These are phyloP conservation scores for Alternaria postmessia DNA, from an alignment of 2,329 filamentous ascomycete genomes.

Conservation along the genomic window DNA sequence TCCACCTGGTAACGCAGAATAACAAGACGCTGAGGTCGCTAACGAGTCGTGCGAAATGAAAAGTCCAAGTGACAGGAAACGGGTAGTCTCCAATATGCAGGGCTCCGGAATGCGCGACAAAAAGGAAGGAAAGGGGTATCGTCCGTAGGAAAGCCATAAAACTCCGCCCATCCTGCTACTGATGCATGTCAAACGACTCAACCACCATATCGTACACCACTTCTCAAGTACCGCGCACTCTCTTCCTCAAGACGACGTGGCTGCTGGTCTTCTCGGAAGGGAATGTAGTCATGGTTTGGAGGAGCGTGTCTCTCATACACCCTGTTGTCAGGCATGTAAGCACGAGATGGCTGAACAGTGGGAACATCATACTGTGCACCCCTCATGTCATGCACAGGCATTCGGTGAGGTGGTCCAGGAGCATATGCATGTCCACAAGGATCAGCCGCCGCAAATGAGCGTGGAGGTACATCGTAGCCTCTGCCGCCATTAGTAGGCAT, in stretches of 20 bases:
- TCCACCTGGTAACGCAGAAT: slow-evolving; percentile 3
- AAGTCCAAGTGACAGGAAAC: slow-evolving; percentile 4
- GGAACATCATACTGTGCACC: slow-evolving; percentile 27
- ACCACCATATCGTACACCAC: slow-evolving; percentile 22
- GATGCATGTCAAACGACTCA: slow-evolving; percentile 20
- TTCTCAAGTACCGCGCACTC: slow-evolving; percentile 18
- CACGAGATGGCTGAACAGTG: slow-evolving; percentile 16
- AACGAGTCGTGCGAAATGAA: not conserved
- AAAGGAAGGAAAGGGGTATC: slow-evolving; percentile 38
- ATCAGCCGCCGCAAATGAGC: slow-evolving; percentile 12
- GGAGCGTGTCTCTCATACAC: slow-evolving; percentile 20
- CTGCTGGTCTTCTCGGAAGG: slow-evolving; percentile 19
- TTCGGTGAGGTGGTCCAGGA: slow-evolving; percentile 20
- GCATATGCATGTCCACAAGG: slow-evolving; percentile 22
- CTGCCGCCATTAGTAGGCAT: slow-evolving; percentile 12
- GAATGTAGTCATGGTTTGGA: slow-evolving; percentile 21
- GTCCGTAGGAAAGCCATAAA: slow-evolving; percentile 25
- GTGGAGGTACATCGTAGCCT: slow-evolving; percentile 14
- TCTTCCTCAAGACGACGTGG: slow-evolving; percentile 19
- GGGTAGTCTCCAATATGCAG: slow-evolving; percentile 11
- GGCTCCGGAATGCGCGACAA: slow-evolving; percentile 14
- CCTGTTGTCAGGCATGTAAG: slow-evolving; percentile 23
- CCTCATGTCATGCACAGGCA: slow-evolving; percentile 26
- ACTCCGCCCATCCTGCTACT: slow-evolving; percentile 19
- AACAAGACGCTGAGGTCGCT: not conserved